Conservation (phyloP, 805 yeast genomes). For the Saturnispora dispora region DNA sequence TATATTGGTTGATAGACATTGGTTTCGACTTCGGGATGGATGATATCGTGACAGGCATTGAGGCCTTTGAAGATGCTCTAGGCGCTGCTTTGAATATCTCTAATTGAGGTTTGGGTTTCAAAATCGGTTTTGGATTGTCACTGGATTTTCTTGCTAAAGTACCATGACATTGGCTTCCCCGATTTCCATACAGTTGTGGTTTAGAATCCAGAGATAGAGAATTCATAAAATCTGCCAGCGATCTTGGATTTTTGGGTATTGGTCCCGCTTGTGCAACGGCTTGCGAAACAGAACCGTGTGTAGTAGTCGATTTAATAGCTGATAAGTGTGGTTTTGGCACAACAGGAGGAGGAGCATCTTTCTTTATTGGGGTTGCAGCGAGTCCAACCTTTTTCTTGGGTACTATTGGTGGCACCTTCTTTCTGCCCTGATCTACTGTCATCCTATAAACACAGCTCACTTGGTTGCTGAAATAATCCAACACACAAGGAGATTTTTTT, state of each 20-base stretch:
- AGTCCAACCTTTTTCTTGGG: slow-evolving; percentile 20
- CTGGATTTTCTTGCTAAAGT: no score
- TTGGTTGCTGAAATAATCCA: not conserved
- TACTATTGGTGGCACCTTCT: slow-evolving; percentile 21
- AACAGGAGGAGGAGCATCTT: not conserved
- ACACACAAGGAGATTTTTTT: not conserved
- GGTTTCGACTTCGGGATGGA: not conserved
- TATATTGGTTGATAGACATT: not conserved
- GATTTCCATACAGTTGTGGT: not conserved
- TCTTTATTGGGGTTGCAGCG: not conserved
- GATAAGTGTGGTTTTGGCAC: not conserved
- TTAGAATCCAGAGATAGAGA: slow-evolving; percentile 4
- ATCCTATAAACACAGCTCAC: not conserved
- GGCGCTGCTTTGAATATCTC: not conserved
- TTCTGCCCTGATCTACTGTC: slow-evolving; percentile 5
- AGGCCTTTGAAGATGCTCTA: not conserved
- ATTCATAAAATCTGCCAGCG: slow-evolving; percentile 10
- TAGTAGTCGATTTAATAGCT: not conserved
- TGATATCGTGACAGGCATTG: not conserved
- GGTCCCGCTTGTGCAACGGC: not conserved
- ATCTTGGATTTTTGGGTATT: not conserved
- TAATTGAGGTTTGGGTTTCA: not conserved
- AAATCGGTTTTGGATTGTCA: not conserved
- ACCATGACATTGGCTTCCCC: not conserved
- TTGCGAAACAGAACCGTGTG: not conserved